Evolutionary conservation across 1,284 basidiomycete genomes (phyloP).

Genomic region (Rhodotorula glutinis): DNA sequence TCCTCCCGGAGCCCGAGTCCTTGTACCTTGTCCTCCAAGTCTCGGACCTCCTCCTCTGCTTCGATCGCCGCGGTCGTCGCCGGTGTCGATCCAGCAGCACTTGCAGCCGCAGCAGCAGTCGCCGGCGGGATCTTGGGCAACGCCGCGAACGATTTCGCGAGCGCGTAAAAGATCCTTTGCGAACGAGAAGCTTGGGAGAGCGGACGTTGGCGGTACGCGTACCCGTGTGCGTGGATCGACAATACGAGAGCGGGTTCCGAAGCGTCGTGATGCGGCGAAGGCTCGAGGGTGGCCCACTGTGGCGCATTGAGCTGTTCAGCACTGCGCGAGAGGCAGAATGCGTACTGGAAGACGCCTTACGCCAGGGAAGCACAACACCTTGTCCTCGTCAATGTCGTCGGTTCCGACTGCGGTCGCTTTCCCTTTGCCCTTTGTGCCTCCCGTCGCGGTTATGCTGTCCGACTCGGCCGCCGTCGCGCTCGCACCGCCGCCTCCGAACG

Average conservation of each 20-base stretch:
- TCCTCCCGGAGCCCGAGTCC: neutral
- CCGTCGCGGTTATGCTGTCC: neutral
- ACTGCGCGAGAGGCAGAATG: neutral
- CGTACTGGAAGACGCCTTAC: conserved; percentile 19
- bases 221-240: conserved; percentile 35
- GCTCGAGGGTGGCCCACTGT: conserved; percentile 34
- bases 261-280: conserved; percentile 16
- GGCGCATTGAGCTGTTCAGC: too few species aligned
- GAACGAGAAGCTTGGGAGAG: conserved; percentile 36
- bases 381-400: conserved; percentile 28
- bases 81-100: neutral
- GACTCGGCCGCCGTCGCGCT: neutral
- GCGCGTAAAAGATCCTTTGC: conserved; percentile 42
- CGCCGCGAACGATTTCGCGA: conserved; percentile 41
- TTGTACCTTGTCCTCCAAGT: neutral
- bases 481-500: neutral
- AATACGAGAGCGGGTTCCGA: conserved; percentile 37
- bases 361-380: conserved; percentile 34
- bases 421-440: neutral
- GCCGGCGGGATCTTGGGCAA: conserved; percentile 35
- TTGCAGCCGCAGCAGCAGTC: neutral
- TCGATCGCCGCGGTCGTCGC: neutral
- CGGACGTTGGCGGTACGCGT: conserved; percentile 37
- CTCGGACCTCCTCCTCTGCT: neutral
- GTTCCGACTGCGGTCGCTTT: neutral